These are phyloP conservation scores for Neopestalotiopsis sp. DNA, from an alignment of 2,329 filamentous ascomycete genomes.

Conservation along the genomic window DNA sequence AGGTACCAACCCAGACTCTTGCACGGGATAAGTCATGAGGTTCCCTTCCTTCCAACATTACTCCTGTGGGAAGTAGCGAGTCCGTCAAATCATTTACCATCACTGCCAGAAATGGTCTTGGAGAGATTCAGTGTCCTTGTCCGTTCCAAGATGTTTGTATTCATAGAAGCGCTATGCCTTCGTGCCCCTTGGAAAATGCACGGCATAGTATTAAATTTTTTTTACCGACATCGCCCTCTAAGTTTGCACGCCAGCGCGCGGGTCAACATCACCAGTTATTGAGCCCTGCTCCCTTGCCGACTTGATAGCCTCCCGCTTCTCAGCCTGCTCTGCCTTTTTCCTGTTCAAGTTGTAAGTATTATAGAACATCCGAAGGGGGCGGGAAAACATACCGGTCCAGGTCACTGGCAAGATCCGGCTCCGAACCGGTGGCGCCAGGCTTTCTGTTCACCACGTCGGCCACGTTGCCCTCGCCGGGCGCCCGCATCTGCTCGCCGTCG, in stretches of 20 bases:
- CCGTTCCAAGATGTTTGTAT: no score
- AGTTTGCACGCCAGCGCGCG: conserved; percentile 25
- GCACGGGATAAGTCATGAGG: no score
- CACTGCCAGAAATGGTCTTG: no score
- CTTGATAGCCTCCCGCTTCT: conserved; percentile 29
- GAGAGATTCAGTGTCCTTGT: no score
- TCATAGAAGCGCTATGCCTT: no score
- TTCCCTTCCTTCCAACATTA: no score
- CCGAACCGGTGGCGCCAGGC: conserved; percentile 31
- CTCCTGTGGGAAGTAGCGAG: no score
- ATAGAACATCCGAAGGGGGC: background rate
- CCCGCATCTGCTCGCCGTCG: conserved; percentile 37
- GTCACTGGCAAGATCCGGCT: conserved; percentile 37
- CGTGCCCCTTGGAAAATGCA: no score
- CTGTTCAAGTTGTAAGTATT: conserved; percentile 22
- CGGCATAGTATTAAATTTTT: no score
- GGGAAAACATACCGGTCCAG: conserved; percentile 34
- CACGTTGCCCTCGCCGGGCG: conserved; percentile 35
- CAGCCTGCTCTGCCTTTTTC: conserved; percentile 33
- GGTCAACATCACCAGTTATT: conserved; percentile 29
- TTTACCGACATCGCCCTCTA: background rate
- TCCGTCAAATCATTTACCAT: no score
- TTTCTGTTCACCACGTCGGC: conserved; percentile 32
- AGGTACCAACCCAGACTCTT: no score
- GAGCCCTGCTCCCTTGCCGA: conserved; percentile 31